Evolutionary conservation across 1,284 basidiomycete species (phyloP), one percentile per base, ranked within the genome.

Genomic region (Fomitopsis palustris): DNA sequence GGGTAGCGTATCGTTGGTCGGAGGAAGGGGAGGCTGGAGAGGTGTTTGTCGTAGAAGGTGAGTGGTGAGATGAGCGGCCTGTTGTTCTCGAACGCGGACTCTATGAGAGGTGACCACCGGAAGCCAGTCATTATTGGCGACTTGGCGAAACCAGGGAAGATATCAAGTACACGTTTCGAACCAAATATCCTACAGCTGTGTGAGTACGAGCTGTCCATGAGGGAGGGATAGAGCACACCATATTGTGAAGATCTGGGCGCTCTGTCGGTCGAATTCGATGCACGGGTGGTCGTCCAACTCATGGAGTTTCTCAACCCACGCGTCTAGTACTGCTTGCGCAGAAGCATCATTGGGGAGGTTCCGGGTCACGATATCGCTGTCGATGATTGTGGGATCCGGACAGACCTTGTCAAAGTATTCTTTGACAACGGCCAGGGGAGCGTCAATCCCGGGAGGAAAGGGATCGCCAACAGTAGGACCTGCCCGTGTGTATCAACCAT

Each of bases 91-190:
- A 86, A 70, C 1, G 81, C 83, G 31, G 75, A 71, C 25, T 77
- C 75, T 42, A 89, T 81, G 47, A 88, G 79, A 0, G 82, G 77
- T 0, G 87, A 87, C 86, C 86, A 88, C 1, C 72, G 65, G 64
- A 84, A 88, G 31, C 77, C 64, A 3, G 70, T 68, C 41, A 87
- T 67, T 56, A 84, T 79, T 8, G 84, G 84, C 0, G 85, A 86
- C 1, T 68, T 64, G 16, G 70, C 70, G 35, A 87, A 73, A 0
- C 74, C 65, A 0, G 77, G 77, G 65, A 80, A 80, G 5, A 86
- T 65, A 4, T 81, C 76, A 0, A 84, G 73, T 3, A 84, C 66
- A 8, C 79, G 64, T 3, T 70, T 71, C 9, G 77, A 74, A 7
- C 82, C 83, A 61, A 87, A 86, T 57, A 86, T 72, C 75, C 78